These are phyloP conservation scores for Erucastrum elatum DNA, from an alignment of 345 rosid species.

Conservation along the genomic window DNA sequence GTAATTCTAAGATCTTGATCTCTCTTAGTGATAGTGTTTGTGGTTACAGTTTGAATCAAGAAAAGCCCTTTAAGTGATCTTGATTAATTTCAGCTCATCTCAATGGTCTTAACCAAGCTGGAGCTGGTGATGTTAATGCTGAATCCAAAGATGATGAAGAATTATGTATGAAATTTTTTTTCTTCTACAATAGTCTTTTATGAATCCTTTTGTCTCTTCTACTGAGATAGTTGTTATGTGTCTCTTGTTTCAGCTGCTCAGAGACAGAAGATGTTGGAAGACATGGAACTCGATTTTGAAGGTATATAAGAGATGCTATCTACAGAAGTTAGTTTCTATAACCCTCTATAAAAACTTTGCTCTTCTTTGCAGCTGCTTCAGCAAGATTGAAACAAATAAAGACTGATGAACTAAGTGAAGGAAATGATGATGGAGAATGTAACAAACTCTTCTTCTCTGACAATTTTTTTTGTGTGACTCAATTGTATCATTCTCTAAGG, in stretches of 20 bases:
- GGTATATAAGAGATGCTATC: constrained; percentile 3
- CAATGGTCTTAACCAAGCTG: constrained; percentile 27
- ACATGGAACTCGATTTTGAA: constrained; percentile 24
- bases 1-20: constrained; percentile 27
- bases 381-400: constrained; percentile 19
- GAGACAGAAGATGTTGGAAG: constrained; percentile 32
- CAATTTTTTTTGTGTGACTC: neutral
- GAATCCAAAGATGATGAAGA: constrained; percentile 21
- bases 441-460: neutral
- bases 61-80: neutral
- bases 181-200: neutral
- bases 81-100: constrained; percentile 25
- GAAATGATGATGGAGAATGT: constrained; percentile 26
- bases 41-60: neutral
- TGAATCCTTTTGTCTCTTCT: neutral
- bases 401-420: neutral
- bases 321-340: neutral
- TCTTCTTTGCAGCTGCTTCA: constrained; percentile 31
- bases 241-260: constrained; percentile 28
- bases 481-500: neutral
- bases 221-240: neutral
- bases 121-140: constrained; percentile 17
- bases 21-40: constrained; percentile 1
- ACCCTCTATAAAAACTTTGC: neutral
- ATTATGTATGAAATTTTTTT: constrained; percentile 2